phyloP scores from a whole-genome alignment of 345 rosid species.

The Luvunga scandens region DNA sequence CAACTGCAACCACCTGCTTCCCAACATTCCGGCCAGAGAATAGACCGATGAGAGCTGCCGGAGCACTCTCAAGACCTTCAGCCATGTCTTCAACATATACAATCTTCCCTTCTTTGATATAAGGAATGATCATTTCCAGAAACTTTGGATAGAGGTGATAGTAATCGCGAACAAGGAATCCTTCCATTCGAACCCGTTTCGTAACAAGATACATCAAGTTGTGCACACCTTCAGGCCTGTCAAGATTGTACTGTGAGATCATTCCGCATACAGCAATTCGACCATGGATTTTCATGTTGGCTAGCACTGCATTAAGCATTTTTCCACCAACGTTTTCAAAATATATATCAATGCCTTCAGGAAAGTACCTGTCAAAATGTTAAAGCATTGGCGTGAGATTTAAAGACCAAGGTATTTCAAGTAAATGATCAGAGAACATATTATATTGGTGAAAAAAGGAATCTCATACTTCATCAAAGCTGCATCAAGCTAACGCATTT shows the following conservation, averaged over 20 bases:
- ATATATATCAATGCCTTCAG: conserved; percentile 59
- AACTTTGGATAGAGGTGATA: conserved; percentile 31
- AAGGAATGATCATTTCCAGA: conserved; percentile 38
- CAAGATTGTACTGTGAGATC: conserved; percentile 57
- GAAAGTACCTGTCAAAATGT: conserved; percentile 37
- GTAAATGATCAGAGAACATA: no score
- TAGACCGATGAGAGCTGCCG: conserved; percentile 47
- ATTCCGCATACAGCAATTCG: conserved; percentile 31
- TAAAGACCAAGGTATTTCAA: no score
- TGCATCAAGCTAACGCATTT: not conserved
- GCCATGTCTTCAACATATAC: conserved; percentile 49
- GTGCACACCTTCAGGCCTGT: conserved; percentile 34
- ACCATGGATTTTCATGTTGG: conserved; percentile 33
- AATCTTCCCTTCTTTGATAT: conserved; percentile 42
- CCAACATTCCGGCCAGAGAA: conserved; percentile 50
- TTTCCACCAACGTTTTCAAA: conserved; percentile 57
- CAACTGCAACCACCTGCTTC: conserved; percentile 43
- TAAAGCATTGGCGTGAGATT: not conserved
- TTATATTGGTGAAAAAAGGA: no score
- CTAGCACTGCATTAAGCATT: conserved; percentile 54
- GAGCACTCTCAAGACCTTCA: conserved; percentile 48
- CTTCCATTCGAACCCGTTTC: conserved; percentile 37
- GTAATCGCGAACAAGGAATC: conserved; percentile 20
- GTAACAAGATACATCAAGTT: conserved; percentile 22
- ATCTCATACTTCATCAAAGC: no score